Base-by-base conservation (phyloP, 208 protist species). In the Trypanosoma boissoni region DNA sequence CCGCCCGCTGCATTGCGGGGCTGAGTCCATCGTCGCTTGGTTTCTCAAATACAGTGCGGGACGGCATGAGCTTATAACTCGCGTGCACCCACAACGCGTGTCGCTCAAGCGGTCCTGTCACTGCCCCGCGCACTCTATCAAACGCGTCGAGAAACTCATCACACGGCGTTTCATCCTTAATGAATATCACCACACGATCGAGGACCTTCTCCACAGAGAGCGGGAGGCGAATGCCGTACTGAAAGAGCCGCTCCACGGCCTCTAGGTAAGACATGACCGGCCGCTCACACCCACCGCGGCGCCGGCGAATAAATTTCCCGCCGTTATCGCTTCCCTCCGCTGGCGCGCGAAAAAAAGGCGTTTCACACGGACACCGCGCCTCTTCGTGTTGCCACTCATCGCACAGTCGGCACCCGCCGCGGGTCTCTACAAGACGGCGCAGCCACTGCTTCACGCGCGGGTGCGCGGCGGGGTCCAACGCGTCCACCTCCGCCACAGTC, bases 81-180 rank as follows among this genome's bases (percentile, higher is more conserved):
- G 88, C 84, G 69, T 91, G 83, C 4, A 91, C 32, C 88, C 88
- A 94, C 46, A 94, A 58, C 24, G 88, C 88, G 60, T 94, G 88
- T 6, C 82, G 79, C 68, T 95, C 85, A 12, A 67, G 54, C 9
- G 85, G 78, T 12, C 88, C 84, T 7, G 83, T 92, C 12, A 84
- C 65, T 9, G 84, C 79, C 10, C 85, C 88, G 8, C 88, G 81
- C 58, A 95, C 85, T 21, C 59, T 73, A 59, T 95, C 88, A 45
- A 88, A 89, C 20, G 88, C 84, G 14, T 68, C 72, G 18, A 95
- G 72, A n/a, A 95, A 32, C 36, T 90, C 75, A 18, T 92, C 88
- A 58, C 86, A 91, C 9, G 78, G 67, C 32, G 65, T 48, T 49
- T 90, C 80, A 3, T 83, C 69, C 34, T 68, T 57, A 45, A 95